Evolutionary conservation across 768 basidiomycete species (phyloP).

Genomic region (Boletus sensibilis): DNA sequence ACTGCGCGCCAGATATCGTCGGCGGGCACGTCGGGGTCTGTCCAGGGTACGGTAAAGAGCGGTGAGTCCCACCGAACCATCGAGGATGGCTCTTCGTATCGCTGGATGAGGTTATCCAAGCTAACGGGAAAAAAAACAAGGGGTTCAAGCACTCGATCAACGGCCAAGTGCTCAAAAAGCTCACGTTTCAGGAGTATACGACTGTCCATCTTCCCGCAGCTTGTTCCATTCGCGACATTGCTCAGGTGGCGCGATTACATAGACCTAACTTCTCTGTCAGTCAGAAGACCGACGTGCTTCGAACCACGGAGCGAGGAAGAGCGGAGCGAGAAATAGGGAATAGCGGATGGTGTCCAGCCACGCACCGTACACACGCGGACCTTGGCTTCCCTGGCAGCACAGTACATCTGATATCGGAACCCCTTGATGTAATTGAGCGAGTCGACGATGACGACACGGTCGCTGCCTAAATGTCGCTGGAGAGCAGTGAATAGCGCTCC

Average conservation of each 20-base stretch:
- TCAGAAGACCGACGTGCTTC: constrained; percentile 1
- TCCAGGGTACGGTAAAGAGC: constrained; percentile 80
- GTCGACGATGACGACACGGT: constrained; percentile 86
- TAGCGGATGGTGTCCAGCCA: constrained; percentile 7
- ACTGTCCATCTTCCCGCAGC: constrained; percentile 42
- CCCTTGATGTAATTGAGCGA: constrained; percentile 98
- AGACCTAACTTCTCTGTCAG: constrained; percentile 50
- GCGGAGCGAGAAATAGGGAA: too few species aligned
- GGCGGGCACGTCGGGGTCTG: constrained; percentile 62
- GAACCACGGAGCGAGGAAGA: neutral
- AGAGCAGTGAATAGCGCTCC: constrained; percentile 80
- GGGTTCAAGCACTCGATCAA: neutral
- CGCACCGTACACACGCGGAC: constrained; percentile 84
- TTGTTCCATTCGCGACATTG: constrained; percentile 77
- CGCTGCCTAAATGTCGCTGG: constrained; percentile 66
- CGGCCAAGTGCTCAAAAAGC: neutral
- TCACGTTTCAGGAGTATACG: constrained; percentile 75
- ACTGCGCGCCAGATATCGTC: constrained; percentile 79
- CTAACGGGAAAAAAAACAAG: neutral
- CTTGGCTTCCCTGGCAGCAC: constrained; percentile 86
- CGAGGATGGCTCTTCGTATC: constrained; percentile 95
- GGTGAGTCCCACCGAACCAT: constrained; percentile 99
- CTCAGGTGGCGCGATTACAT: constrained; percentile 72
- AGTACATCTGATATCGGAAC: constrained; percentile 97
- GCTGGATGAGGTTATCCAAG: constrained; percentile 53